Base-by-base conservation (phyloP, 2,329 filamentous ascomycete genomes). In the Pseudogymnoascus sp. region DNA sequence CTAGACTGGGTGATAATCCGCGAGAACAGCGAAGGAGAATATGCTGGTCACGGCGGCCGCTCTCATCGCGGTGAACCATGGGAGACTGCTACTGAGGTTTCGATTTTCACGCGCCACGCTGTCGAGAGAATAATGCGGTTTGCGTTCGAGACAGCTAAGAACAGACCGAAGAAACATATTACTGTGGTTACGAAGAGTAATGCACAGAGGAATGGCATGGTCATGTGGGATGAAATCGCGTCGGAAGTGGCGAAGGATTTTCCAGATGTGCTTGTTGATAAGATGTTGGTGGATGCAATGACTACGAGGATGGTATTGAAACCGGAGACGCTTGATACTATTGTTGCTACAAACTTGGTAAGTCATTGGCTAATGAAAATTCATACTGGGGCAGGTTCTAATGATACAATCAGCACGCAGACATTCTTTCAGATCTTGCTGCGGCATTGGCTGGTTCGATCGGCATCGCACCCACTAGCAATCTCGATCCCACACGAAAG, bases 351-450 rank as follows among this genome's bases (percentile, higher is more conserved):
- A 1, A 87, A 88, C 67, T 69, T 45, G 41, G 41, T 23, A 45
- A 14, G 22, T 11, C 16, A 19, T 25, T 14, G 5, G 6, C 14
- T 6, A 11, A 45, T 7, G 19, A 11, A 25, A 23, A 25, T 45
- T 2, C 12, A 45, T 45, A 23, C 5, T 45, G 5, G 19, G 9
- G 16, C 41, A 45, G 22, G 19, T 45, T n/a, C 22, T 45, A 25
- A 45, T 12, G 22, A 45, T 45, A 45, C 22, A 25, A 45, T 86
- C 25, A 62, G 67, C 78, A 80, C 64, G 85, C 84, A 5, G 86
- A 89, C 65, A 88, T 89, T 59, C 79, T 90, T 4, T 88, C 86
- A 0, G 87, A 90, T 68, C 77, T 90, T 19, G 88, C 87, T 5
- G 87, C 88, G 12, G 85, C 86, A 0, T 76, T 90, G 5, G 87